A percentile compares a stretch with the other conserved stretches of the same genome.
phyloP scores from a whole-genome alignment of 495 filamentous ascomycete species.

The Evernia prunastri region DNA sequence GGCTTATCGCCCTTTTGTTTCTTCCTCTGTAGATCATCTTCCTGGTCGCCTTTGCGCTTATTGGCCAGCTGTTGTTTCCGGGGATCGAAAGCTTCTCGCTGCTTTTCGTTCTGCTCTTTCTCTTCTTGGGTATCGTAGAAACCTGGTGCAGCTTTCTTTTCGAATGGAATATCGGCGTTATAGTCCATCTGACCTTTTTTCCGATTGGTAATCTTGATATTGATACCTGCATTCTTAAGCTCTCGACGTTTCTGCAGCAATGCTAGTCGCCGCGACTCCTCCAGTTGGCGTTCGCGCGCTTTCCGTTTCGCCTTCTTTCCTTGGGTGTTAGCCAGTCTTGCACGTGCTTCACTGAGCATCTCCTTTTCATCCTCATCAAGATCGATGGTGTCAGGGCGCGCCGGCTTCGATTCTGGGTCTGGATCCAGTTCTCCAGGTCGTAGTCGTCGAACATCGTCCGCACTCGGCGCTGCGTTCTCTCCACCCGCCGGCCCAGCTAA shows the following conservation, averaged over 20 bases:
- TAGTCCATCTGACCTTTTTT: slow-evolving; percentile 99
- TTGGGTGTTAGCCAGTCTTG: slow-evolving; percentile 92
- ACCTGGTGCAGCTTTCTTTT: slow-evolving; percentile 80
- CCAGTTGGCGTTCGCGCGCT: slow-evolving; percentile 88
- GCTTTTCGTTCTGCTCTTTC: slow-evolving; percentile 69
- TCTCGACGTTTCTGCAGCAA: slow-evolving; percentile 91
- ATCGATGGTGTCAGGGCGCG: slow-evolving; percentile 95
- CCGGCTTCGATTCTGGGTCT: slow-evolving; percentile 92
- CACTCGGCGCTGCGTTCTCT: slow-evolving; percentile 80
- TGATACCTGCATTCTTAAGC: slow-evolving; percentile 95
- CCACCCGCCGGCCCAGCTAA: slow-evolving; percentile 81
- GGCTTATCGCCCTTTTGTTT: slow-evolving; percentile 81
- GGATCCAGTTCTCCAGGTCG: slow-evolving; percentile 91
- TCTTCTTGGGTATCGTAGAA: slow-evolving; percentile 94
- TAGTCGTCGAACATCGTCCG: slow-evolving; percentile 85
- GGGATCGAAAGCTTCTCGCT: slow-evolving; percentile 85
- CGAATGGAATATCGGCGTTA: slow-evolving; percentile 97
- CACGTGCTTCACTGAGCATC: slow-evolving; percentile 96
- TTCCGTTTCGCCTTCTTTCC: slow-evolving; percentile 99
- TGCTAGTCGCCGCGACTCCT: slow-evolving; percentile 85
- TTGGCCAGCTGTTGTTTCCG: slow-evolving; percentile 92
- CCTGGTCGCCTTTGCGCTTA: slow-evolving; percentile 87
- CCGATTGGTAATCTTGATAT: slow-evolving; percentile 88
- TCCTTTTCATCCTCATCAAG: slow-evolving; percentile 99
- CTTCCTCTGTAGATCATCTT: slow-evolving; percentile 69